Evolutionary conservation across 352 stramenopile genomes (phyloP), one percentile per base, ranked within the genome.

Genomic region (Nothophytophthora sp.): DNA sequence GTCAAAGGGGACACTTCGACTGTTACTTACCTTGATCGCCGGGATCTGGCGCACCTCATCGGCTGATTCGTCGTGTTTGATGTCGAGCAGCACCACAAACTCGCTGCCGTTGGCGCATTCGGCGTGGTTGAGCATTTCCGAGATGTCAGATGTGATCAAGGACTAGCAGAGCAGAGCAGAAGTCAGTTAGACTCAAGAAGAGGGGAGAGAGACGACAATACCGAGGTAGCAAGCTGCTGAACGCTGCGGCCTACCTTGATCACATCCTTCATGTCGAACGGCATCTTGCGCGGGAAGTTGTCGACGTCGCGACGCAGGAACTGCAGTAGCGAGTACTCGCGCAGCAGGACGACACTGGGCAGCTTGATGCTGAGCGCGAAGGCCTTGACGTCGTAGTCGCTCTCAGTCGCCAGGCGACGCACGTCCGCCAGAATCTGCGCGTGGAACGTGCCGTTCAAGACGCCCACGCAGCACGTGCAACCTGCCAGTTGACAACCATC

Each of bases 321-420:
- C 11, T 87, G 68, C 24, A 85, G 60, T 45, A 95, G 55, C 39
- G 81, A 70, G 53, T 88, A 90, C 60, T 95, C 81, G 33, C 84
- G 77, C 46, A 94, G 67, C 25, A 94, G 37, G 29, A 92, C 73
- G 32, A 84, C 66, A 59, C 84, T 90, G 15, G 81, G 81, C 46
- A 94, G 48, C 60, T 92, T 91, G 44, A 92, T 86, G 52, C 83
- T 90, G 45, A 95, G 77, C 24, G 79, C 62, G 34, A 95, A 95
- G 18, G 70, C 55, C 25, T 72, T 75, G 10, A 79, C 78, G 39
- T 90, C 77, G 60, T 92, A 92, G 20, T 59, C 51, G 24, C 47
- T 59, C 34, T 79, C 68, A 16, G 73, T 53, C 1, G 47, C 53
- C 27, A 76, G 63, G n/a, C 60, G 60, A 30, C 60, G 50, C 39